Evolutionary conservation across 2,329 filamentous ascomycete species (phyloP).

Genomic region (Dactylellina haptotyla): DNA sequence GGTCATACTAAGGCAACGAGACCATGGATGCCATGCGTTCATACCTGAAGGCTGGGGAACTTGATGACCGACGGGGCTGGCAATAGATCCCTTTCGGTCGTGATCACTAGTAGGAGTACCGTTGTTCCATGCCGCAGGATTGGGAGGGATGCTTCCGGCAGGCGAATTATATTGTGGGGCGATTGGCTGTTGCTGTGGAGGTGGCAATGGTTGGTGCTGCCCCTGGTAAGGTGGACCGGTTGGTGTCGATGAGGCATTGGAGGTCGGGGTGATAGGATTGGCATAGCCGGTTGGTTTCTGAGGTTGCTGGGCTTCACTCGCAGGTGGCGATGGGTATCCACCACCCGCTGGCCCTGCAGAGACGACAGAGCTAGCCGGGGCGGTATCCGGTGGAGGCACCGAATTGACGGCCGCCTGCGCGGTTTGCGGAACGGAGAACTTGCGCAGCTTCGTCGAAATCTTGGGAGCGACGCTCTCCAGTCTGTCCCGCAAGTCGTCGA

Average conservation of each 20-base stretch:
- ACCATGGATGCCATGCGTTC: neutral
- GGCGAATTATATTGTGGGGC: conserved; percentile 6
- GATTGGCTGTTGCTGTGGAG: conserved; percentile 12
- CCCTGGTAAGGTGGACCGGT: conserved; percentile 12
- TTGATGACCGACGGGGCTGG: conserved; percentile 24
- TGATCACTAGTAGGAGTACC: conserved; percentile 19
- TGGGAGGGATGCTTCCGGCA: conserved; percentile 31
- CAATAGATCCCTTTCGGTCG: conserved; percentile 20
- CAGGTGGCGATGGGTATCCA: conserved; percentile 31
- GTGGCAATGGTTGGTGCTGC: conserved; percentile 15
- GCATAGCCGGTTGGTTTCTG: conserved; percentile 23
- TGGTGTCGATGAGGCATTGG: conserved; percentile 30
- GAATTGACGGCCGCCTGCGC: conserved; percentile 8
- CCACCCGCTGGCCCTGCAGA: conserved; percentile 4
- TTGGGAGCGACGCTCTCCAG: conserved; percentile 48
- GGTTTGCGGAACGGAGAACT: conserved; percentile 24
- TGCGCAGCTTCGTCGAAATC: conserved; percentile 51
- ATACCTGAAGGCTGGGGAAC: conserved; percentile 32
- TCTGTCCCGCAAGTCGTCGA: conserved; percentile 47
- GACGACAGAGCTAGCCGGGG: conserved; percentile 9
- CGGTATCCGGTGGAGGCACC: conserved; percentile 35
- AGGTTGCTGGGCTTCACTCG: conserved; percentile 23
- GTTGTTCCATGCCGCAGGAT: conserved; percentile 27
- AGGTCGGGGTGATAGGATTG: conserved; percentile 22
- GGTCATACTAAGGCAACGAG: neutral